A percentile compares a stretch with the other conserved stretches of the same genome.
phyloP scores from a whole-genome alignment of 2,329 filamentous ascomycete species.

The Aspergillus sojae region DNA sequence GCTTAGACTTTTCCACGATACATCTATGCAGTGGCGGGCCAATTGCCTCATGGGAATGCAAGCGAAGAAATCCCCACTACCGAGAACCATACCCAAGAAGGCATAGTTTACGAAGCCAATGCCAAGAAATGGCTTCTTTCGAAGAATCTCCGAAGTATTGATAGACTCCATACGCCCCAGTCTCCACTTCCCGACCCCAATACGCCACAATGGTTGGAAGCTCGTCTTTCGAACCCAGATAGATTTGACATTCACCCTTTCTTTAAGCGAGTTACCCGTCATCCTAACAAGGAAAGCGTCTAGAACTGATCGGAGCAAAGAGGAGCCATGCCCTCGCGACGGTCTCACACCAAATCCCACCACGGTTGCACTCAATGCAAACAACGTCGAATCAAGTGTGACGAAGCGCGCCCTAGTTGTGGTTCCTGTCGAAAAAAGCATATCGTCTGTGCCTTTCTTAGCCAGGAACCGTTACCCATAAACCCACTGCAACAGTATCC shows the following conservation, averaged over 20 bases:
- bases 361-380: slow-evolving; percentile 20
- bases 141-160: background rate
- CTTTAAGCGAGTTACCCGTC: background rate
- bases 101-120: slow-evolving; percentile 1
- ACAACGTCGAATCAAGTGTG: slow-evolving; percentile 19
- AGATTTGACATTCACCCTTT: background rate
- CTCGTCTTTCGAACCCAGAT: background rate
- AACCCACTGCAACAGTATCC: background rate
- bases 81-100: background rate
- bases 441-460: slow-evolving; percentile 8
- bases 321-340: slow-evolving; percentile 12
- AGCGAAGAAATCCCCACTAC: background rate
- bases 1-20: background rate
- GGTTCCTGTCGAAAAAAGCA: slow-evolving; percentile 11
- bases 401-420: slow-evolving; percentile 17
- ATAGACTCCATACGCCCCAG: background rate
- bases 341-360: slow-evolving; percentile 15
- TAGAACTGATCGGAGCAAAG: background rate
- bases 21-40: background rate
- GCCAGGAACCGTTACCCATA: background rate
- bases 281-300: background rate
- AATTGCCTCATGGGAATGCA: background rate
- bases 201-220: background rate
- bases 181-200: background rate
- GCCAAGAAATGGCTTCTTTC: background rate